Percentiles rank a stretch among this genome's conserved stretches.
These are phyloP conservation scores for Ministeria vibrans DNA, from an alignment of 78 protist species.

Conservation along the genomic window DNA sequence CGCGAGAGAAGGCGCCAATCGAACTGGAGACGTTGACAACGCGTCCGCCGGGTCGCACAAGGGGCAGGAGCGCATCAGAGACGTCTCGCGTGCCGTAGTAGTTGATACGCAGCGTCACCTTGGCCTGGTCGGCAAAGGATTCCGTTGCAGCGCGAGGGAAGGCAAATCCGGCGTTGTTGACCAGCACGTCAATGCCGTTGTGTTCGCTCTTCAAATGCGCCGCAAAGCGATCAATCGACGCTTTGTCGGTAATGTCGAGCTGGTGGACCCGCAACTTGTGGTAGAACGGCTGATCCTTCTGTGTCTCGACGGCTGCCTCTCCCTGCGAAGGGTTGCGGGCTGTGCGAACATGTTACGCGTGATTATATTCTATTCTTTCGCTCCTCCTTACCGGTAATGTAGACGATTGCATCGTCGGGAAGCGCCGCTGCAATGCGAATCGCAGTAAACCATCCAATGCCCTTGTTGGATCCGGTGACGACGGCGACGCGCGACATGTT, in stretches of 20 bases:
- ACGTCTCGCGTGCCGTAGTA: slow-evolving; percentile 7
- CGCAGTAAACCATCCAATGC: not conserved
- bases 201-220: not conserved
- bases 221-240: not conserved
- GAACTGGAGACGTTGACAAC: not conserved
- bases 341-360: too few relatives aligned
- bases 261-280: not conserved
- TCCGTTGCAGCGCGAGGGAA: not conserved
- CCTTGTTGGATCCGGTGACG: slow-evolving; percentile 16
- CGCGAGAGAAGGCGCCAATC: not conserved
- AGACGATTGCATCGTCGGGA: too few relatives aligned
- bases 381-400: too few relatives aligned
- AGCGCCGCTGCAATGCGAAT: too few relatives aligned
- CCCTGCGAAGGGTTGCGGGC: not conserved
- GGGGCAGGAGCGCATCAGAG: not conserved
- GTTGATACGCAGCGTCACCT: not conserved
- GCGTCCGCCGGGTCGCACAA: not conserved
- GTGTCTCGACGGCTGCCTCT: too few relatives aligned
- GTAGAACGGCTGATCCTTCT: not conserved
- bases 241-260: slow-evolving; percentile 9
- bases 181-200: slow-evolving; percentile 10
- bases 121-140: slow-evolving; percentile 8
- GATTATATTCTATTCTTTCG: too few relatives aligned
- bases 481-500: not conserved
- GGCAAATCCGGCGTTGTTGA: slow-evolving; percentile 14